phyloP scores from a whole-genome alignment of 1,284 basidiomycete genomes.

The Cystobasidium pallidum region DNA sequence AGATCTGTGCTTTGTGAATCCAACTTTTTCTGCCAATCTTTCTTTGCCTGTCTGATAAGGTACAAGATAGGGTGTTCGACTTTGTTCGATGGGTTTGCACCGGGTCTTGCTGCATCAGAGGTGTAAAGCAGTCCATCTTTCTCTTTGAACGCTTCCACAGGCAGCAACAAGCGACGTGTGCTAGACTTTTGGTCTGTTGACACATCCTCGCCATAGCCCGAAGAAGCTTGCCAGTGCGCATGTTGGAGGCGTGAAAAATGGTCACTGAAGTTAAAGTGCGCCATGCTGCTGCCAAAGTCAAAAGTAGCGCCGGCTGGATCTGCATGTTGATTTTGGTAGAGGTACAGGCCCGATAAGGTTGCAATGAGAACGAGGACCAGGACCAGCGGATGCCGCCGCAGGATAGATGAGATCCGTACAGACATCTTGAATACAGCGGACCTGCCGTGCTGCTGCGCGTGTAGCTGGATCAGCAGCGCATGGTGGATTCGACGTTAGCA shows the following conservation, averaged over 20 bases:
- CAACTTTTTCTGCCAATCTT: slow-evolving; percentile 50
- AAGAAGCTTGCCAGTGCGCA: slow-evolving; percentile 17
- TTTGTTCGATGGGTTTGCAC: slow-evolving; percentile 32
- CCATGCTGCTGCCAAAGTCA: not conserved
- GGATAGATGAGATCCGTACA: not conserved
- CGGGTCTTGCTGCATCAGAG: slow-evolving; percentile 32
- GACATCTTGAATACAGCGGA: not conserved
- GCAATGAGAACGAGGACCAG: not conserved
- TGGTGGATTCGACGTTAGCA: not conserved
- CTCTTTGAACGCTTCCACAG: slow-evolving; percentile 27
- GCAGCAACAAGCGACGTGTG: slow-evolving; percentile 15
- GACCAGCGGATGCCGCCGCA: slow-evolving; percentile 16
- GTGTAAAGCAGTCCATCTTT: slow-evolving; percentile 31
- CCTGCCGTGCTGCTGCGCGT: not conserved
- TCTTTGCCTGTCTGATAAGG: slow-evolving; percentile 51
- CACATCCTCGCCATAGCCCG: slow-evolving; percentile 1
- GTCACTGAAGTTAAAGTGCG: slow-evolving; percentile 22
- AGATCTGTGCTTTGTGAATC: slow-evolving; percentile 51
- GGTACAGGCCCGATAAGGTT: not conserved
- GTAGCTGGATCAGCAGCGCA: not conserved
- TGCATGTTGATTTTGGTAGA: slow-evolving; percentile 13
- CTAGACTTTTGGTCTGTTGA: not conserved
- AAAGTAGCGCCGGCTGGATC: not conserved
- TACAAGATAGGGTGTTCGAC: slow-evolving; percentile 52
- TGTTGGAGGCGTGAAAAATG: slow-evolving; percentile 13